Percentiles rank a stretch among this genome's conserved stretches.
Evolutionary conservation across 2,329 filamentous ascomycete genomes (phyloP).

Genomic region (Byssoonygena ceratinophila): DNA sequence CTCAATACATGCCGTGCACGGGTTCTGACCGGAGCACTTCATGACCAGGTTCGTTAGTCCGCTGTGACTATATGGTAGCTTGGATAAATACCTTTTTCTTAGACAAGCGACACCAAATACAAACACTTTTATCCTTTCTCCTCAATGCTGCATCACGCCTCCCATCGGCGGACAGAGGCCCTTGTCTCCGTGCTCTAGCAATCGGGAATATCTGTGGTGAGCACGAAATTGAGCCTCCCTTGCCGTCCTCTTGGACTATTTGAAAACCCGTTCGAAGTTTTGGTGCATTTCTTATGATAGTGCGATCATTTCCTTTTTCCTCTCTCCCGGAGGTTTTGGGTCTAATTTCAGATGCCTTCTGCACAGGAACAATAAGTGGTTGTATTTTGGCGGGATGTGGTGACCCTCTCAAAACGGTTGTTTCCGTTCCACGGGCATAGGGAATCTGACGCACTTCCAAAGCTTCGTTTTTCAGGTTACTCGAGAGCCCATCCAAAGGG

Average conservation of each 20-base stretch:
- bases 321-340: neutral
- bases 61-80: neutral
- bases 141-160: conserved; percentile 34
- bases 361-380: neutral
- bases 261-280: conserved; percentile 27
- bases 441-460: neutral
- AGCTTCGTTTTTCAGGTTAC: neutral
- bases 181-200: conserved; percentile 35
- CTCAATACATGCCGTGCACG: conserved; percentile 33
- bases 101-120: conserved; percentile 36
- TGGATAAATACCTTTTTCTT: conserved; percentile 33
- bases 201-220: conserved; percentile 35
- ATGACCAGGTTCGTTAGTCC: conserved; percentile 12
- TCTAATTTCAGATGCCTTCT: neutral
- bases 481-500: neutral
- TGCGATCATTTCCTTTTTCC: neutral
- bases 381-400: neutral
- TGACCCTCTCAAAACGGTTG: neutral
- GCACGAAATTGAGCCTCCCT: conserved; percentile 31
- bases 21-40: conserved; percentile 35
- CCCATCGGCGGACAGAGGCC: conserved; percentile 31
- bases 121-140: conserved; percentile 37
- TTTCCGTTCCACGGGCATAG: neutral
- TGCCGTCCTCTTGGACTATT: conserved; percentile 37
- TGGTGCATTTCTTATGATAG: conserved; percentile 20